phyloP scores from a whole-genome alignment of 2,329 filamentous ascomycete species.

The Dactylellina leptospora region DNA sequence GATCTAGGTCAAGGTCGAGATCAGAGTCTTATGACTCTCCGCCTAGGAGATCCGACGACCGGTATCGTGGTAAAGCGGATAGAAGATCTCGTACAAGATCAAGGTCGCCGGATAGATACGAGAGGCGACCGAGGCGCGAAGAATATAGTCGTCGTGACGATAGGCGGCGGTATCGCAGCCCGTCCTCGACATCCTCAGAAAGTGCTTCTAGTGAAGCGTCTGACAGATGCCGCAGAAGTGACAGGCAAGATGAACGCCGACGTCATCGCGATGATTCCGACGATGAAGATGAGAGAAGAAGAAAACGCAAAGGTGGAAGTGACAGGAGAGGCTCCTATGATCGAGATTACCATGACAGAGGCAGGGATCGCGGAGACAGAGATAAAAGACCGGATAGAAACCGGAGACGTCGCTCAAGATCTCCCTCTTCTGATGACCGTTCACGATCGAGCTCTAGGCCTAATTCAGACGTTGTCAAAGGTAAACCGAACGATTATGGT shows the following conservation, averaged over 20 bases:
- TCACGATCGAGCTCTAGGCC: constrained; percentile 50
- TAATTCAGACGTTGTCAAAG: constrained; percentile 47
- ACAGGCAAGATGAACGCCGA: constrained; percentile 34
- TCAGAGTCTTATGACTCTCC: constrained; percentile 55
- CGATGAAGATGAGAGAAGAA: constrained; percentile 26
- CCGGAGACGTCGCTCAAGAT: constrained; percentile 43
- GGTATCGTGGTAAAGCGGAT: constrained; percentile 54
- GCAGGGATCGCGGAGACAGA: constrained; percentile 24
- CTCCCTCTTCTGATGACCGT: constrained; percentile 49
- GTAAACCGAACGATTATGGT: constrained; percentile 44
- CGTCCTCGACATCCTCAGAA: constrained; percentile 49
- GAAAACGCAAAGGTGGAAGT: constrained; percentile 26
- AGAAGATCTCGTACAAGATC: constrained; percentile 57
- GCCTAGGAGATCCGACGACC: constrained; percentile 58
- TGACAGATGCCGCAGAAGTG: constrained; percentile 21
- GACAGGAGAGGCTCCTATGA: constrained; percentile 34
- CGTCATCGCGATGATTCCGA: constrained; percentile 41
- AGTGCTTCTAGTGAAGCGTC: constrained; percentile 55
- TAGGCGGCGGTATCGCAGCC: constrained; percentile 35
- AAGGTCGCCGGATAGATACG: constrained; percentile 38
- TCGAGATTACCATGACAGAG: constrained; percentile 20
- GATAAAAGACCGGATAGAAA: constrained; percentile 34
- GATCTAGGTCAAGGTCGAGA: constrained; percentile 58
- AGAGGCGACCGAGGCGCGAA: constrained; percentile 31
- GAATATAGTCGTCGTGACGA: constrained; percentile 41